Conservation (phyloP, 2,329 filamentous ascomycete genomes). For the Xylaria multiplex region DNA sequence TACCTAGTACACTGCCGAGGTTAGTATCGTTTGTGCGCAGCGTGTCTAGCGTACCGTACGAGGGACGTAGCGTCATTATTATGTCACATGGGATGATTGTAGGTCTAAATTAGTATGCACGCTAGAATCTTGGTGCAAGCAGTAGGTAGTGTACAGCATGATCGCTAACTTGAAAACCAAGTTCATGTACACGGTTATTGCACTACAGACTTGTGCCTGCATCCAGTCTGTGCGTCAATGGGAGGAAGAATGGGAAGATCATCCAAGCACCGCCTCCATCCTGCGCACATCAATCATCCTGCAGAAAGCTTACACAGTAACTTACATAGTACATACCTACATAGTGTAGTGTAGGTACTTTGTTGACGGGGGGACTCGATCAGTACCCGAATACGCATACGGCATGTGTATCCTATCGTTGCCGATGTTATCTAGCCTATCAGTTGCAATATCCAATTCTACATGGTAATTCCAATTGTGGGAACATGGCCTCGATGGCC, state of each 20-base stretch:
- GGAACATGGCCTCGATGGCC: conserved; percentile 4
- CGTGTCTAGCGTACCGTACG: background rate
- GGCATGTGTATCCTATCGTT: too few relatives aligned
- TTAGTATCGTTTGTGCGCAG: too few relatives aligned
- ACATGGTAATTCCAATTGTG: background rate
- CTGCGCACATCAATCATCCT: background rate
- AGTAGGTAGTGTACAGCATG: background rate
- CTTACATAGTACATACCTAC: too few relatives aligned
- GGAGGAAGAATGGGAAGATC: background rate
- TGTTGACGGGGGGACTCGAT: background rate
- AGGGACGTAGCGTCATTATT: background rate
- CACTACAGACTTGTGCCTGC: background rate
- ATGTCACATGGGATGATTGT: conserved; percentile 9
- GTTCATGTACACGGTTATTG: background rate
- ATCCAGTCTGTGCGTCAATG: background rate
- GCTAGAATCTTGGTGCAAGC: background rate
- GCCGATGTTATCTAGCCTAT: too few relatives aligned
- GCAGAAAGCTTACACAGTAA: too few relatives aligned
- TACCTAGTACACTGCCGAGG: too few relatives aligned
- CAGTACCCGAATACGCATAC: too few relatives aligned
- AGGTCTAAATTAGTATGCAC: background rate
- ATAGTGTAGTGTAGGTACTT: background rate
- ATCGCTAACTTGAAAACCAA: background rate
- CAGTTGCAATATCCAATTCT: background rate
- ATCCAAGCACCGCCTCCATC: background rate